Evolutionary conservation across 108 stramenopile genomes (phyloP).

Genomic region (Discostella stelligeroides): DNA sequence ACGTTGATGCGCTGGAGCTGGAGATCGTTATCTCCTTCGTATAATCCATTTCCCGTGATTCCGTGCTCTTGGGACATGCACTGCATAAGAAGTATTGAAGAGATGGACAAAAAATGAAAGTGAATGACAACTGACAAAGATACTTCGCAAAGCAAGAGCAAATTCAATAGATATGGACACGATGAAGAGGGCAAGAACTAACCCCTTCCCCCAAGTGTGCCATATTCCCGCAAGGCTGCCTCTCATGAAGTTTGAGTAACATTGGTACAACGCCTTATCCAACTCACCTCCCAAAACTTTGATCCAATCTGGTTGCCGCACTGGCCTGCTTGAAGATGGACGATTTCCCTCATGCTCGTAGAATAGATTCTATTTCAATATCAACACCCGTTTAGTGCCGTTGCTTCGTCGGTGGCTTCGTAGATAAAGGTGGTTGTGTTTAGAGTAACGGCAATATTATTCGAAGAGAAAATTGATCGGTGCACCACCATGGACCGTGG

Average conservation of each 20-base stretch:
- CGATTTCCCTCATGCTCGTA: constrained; percentile 95
- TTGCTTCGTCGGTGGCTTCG: not conserved
- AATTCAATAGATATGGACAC: too few species aligned
- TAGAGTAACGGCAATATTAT: not conserved
- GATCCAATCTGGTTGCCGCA: constrained; percentile 97
- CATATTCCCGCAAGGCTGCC: not conserved
- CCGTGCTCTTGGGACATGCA: constrained; percentile 87
- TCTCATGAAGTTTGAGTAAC: constrained; percentile 4
- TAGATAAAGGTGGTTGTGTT: not conserved
- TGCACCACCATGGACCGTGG: not conserved
- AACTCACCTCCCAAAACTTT: constrained; percentile 95
- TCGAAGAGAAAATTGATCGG: not conserved
- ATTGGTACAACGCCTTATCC: too few species aligned
- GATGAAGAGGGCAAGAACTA: too few species aligned
- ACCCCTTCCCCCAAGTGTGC: too few species aligned
- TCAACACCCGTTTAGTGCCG: not conserved
- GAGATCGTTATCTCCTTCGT: constrained; percentile 69
- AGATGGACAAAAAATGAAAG: not conserved
- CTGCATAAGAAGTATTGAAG: constrained; percentile 23
- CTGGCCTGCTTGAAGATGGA: constrained; percentile 98
- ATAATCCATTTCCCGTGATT: constrained; percentile 59
- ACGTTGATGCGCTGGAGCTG: constrained; percentile 88
- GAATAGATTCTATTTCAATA: too few species aligned
- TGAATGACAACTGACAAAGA: not conserved
- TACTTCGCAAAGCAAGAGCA: too few species aligned